These are phyloP conservation scores for Ogataea ganodermae DNA, from an alignment of 805 yeast genomes.

Conservation along the genomic window DNA sequence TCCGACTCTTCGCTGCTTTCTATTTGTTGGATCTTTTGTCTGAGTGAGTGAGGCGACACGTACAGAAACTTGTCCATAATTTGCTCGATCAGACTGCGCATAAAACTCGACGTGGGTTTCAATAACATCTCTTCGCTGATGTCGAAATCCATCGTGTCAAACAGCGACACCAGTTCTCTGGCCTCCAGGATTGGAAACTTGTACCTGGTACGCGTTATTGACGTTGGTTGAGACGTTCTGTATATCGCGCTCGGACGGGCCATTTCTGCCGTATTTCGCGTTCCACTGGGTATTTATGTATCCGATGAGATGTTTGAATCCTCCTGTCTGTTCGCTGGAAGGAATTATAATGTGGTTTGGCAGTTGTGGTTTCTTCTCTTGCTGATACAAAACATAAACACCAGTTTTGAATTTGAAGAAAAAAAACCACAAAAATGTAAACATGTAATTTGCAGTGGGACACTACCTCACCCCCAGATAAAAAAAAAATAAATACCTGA, in stretches of 20 bases:
- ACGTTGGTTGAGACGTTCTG: constrained; percentile 30
- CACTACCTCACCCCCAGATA: constrained; percentile 1
- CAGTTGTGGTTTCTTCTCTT: background rate
- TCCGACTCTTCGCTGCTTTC: constrained; percentile 23
- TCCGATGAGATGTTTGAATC: too few species aligned
- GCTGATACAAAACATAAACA: constrained; percentile 4
- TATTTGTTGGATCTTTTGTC: constrained; percentile 28
- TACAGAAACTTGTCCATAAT: constrained; percentile 37
- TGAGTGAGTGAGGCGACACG: constrained; percentile 33
- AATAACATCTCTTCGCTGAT: constrained; percentile 31
- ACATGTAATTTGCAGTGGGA: background rate
- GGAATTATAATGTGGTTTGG: too few species aligned
- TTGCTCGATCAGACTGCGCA: constrained; percentile 37
- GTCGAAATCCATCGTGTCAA: constrained; percentile 33
- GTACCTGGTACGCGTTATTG: constrained; percentile 29
- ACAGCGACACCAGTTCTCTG: constrained; percentile 30
- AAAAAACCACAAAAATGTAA: constrained; percentile 6
- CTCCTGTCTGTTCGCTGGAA: too few species aligned
- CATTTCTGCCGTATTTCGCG: constrained; percentile 25
- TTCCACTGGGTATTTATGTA: too few species aligned
- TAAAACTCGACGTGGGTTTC: constrained; percentile 36
- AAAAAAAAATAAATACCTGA: background rate
- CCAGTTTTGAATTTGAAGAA: background rate
- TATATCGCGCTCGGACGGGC: constrained; percentile 40
- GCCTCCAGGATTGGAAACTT: constrained; percentile 37